Conservation (phyloP, 805 yeast genomes). For the Yarrowia deformans region DNA sequence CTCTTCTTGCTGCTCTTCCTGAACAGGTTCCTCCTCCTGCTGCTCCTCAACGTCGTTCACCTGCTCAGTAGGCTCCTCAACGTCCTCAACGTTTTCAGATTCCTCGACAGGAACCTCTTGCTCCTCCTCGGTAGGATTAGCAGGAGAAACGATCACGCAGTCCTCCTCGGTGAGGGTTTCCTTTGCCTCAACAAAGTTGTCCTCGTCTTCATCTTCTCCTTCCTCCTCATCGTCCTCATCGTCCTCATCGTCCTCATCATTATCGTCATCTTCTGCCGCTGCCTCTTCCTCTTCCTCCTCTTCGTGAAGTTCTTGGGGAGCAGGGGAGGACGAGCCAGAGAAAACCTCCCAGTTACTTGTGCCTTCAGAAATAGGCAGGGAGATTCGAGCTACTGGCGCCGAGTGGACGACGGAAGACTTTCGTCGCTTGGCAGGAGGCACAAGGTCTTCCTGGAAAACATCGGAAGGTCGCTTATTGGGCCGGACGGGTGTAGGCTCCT, state of each 20-base stretch:
- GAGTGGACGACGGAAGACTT: constrained; percentile 13
- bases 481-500: neutral
- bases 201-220: constrained; percentile 21
- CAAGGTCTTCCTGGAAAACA: neutral
- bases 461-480: constrained; percentile 4
- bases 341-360: constrained; percentile 27
- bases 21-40: no score
- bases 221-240: constrained; percentile 1
- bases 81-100: neutral
- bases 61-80: neutral
- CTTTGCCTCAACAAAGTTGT: constrained; percentile 9
- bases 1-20: neutral
- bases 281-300: constrained; percentile 11
- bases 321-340: constrained; percentile 8
- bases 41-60: no score
- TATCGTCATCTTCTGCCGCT: neutral
- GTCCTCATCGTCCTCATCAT: neutral
- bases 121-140: neutral
- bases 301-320: neutral
- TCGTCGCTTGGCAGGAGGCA: constrained; percentile 19
- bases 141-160: constrained; percentile 1
- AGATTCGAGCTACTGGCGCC: constrained; percentile 10
- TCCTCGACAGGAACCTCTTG: neutral
- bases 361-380: constrained; percentile 4
- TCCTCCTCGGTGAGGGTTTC: constrained; percentile 9